Conservation (phyloP, 2,329 filamentous ascomycete species). For the Fusarium cyanostomum region DNA sequence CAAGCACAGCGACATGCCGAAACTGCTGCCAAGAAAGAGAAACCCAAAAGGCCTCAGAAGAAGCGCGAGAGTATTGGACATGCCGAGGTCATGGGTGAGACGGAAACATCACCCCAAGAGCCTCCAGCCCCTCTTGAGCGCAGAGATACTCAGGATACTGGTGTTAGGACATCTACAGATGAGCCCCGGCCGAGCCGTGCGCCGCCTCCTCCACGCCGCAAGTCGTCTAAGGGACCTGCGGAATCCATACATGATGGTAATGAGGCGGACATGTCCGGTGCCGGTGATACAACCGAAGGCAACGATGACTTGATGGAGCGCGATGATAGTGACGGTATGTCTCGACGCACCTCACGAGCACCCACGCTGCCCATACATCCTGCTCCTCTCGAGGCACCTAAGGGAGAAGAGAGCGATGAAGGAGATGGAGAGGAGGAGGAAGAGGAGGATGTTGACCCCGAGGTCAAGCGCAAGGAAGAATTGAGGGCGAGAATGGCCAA, state of each 20-base stretch:
- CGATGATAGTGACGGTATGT: slow-evolving; percentile 76
- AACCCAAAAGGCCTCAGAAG: slow-evolving; percentile 81
- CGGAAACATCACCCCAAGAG: slow-evolving; percentile 44
- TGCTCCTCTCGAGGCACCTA: slow-evolving; percentile 26
- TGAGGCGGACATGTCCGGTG: slow-evolving; percentile 72
- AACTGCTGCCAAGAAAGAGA: slow-evolving; percentile 82
- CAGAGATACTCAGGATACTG: slow-evolving; percentile 58
- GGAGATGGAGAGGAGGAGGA: slow-evolving; percentile 75
- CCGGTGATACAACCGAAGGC: slow-evolving; percentile 70
- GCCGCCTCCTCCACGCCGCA: slow-evolving; percentile 60
- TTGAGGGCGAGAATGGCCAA: slow-evolving; percentile 96
- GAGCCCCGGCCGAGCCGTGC: slow-evolving; percentile 47
- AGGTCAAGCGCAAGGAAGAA: slow-evolving; percentile 85
- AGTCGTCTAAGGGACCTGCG: slow-evolving; percentile 58
- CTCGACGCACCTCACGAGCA: slow-evolving; percentile 51
- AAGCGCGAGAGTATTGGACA: slow-evolving; percentile 62
- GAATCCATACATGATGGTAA: slow-evolving; percentile 67
- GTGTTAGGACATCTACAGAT: slow-evolving; percentile 62
- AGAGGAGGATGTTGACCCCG: slow-evolving; percentile 87
- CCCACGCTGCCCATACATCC: slow-evolving; percentile 48
- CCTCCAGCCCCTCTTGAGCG: slow-evolving; percentile 53
- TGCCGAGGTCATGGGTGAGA: slow-evolving; percentile 42
- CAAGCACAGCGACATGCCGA: slow-evolving; percentile 86
- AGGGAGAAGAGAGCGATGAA: slow-evolving; percentile 64
- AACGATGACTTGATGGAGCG: slow-evolving; percentile 71